A percentile compares a stretch with the other conserved stretches of the same genome.
Evolutionary conservation across 2,329 filamentous ascomycete species (phyloP).

Genomic region (Byssothecium circinans): DNA sequence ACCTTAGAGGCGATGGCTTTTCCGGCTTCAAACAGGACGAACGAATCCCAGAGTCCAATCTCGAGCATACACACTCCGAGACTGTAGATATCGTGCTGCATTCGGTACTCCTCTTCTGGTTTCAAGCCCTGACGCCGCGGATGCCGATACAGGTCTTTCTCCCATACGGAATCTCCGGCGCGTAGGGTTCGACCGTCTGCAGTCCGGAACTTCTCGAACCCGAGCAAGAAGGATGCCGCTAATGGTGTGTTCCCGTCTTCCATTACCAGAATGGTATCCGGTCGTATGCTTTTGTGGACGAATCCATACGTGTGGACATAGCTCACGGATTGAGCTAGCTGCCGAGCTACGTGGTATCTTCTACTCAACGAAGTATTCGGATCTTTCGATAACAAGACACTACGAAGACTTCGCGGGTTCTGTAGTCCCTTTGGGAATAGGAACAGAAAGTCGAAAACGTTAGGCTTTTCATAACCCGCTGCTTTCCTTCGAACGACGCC

Average conservation of each 20-base stretch:
- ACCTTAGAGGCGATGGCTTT: slow-evolving; percentile 3
- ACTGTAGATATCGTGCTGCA: slow-evolving; percentile 61
- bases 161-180: slow-evolving; percentile 44
- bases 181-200: slow-evolving; percentile 39
- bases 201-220: slow-evolving; percentile 49
- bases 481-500: slow-evolving; percentile 21
- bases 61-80: slow-evolving; percentile 58
- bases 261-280: slow-evolving; percentile 46
- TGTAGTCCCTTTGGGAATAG: slow-evolving; percentile 5
- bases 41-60: slow-evolving; percentile 53
- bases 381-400: slow-evolving; percentile 12
- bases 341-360: slow-evolving; percentile 34
- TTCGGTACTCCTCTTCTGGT: slow-evolving; percentile 47
- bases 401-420: slow-evolving; percentile 19
- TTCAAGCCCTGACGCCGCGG: slow-evolving; percentile 50
- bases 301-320: slow-evolving; percentile 47
- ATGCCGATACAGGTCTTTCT: slow-evolving; percentile 56
- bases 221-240: slow-evolving; percentile 45
- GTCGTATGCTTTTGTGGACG: slow-evolving; percentile 52
- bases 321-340: slow-evolving; percentile 41
- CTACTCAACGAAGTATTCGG: slow-evolving; percentile 25
- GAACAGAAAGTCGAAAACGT: slow-evolving; percentile 14
- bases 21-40: slow-evolving; percentile 29
- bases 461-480: slow-evolving; percentile 4
- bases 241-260: slow-evolving; percentile 18